These are phyloP conservation scores for Rhizomucor pusillus DNA, from an alignment of 371 early-diverging fungal species.

Conservation along the genomic window DNA sequence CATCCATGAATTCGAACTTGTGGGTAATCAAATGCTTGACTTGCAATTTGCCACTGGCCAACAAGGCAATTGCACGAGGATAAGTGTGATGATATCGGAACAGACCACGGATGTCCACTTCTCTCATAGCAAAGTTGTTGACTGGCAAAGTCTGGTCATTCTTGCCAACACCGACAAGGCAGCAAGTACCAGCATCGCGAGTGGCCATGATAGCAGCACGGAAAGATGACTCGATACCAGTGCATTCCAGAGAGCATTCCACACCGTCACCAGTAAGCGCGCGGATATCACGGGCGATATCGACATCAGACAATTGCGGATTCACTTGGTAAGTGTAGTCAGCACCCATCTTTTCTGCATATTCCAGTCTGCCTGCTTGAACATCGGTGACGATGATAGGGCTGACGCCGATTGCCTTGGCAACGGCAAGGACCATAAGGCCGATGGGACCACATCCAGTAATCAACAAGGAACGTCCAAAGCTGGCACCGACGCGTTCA, in stretches of 20 bases:
- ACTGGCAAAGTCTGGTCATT: conserved; percentile 43
- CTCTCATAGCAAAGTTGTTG: conserved; percentile 51
- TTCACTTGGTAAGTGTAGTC: conserved; percentile 20
- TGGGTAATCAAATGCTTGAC: conserved; percentile 41
- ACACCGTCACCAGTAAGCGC: conserved; percentile 31
- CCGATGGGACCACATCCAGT: conserved; percentile 50
- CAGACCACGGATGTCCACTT: conserved; percentile 42
- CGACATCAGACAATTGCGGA: conserved; percentile 15
- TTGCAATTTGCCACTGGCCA: conserved; percentile 30
- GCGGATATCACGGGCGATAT: conserved; percentile 35
- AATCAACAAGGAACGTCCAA: conserved; percentile 37
- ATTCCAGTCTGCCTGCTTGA: conserved; percentile 31
- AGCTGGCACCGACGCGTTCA: conserved; percentile 36
- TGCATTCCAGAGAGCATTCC: conserved; percentile 40
- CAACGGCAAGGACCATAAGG: conserved; percentile 39
- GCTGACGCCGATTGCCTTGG: conserved; percentile 37
- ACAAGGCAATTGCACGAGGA: conserved; percentile 37
- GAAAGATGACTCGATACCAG: conserved; percentile 44
- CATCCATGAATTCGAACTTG: conserved; percentile 39
- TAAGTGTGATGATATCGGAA: conserved; percentile 46
- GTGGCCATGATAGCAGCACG: conserved; percentile 45
- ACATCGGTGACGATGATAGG: conserved; percentile 42
- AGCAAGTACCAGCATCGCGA: conserved; percentile 38
- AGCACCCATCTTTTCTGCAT: conserved; percentile 24
- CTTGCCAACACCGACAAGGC: conserved; percentile 47